Conservation (phyloP, 2,329 filamentous ascomycete species). For the Dissoconium aciculare region DNA sequence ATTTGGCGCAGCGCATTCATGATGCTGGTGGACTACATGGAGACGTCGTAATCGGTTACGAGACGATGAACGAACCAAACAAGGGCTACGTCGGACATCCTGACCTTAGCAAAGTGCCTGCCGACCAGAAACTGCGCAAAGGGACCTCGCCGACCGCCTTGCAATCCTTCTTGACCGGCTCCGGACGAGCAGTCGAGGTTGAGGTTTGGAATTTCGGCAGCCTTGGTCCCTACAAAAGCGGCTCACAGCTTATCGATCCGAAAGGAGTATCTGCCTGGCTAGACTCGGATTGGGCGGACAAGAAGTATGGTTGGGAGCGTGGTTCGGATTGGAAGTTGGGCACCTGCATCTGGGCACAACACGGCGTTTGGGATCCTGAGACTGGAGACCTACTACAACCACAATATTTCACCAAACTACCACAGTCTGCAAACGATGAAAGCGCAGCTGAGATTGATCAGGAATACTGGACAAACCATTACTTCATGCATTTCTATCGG, state of each 20-base stretch:
- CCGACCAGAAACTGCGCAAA: constrained; percentile 80
- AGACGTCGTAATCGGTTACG: constrained; percentile 83
- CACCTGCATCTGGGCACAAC: constrained; percentile 93
- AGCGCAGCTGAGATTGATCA: constrained; percentile 65
- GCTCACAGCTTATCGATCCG: constrained; percentile 69
- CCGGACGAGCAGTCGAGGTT: constrained; percentile 76
- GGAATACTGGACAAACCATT: constrained; percentile 74
- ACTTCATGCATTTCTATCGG: constrained; percentile 77
- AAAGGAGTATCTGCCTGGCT: constrained; percentile 78
- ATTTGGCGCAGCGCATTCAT: constrained; percentile 70
- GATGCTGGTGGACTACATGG: constrained; percentile 82
- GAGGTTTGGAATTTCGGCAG: constrained; percentile 88
- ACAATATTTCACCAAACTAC: constrained; percentile 75
- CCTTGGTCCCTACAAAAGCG: constrained; percentile 81
- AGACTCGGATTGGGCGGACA: constrained; percentile 61
- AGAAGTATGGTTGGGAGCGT: constrained; percentile 76
- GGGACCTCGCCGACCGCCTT: constrained; percentile 87
- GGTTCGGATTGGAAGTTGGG: constrained; percentile 81
- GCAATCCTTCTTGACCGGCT: constrained; percentile 85
- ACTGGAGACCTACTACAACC: constrained; percentile 65
- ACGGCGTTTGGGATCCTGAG: constrained; percentile 80
- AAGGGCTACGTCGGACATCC: constrained; percentile 70
- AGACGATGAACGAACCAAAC: constrained; percentile 91
- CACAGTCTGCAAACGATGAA: constrained; percentile 29
- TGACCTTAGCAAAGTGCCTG: constrained; percentile 67